phyloP scores from a whole-genome alignment of 2,329 filamentous ascomycete species.

The Colletotrichum karsti region DNA sequence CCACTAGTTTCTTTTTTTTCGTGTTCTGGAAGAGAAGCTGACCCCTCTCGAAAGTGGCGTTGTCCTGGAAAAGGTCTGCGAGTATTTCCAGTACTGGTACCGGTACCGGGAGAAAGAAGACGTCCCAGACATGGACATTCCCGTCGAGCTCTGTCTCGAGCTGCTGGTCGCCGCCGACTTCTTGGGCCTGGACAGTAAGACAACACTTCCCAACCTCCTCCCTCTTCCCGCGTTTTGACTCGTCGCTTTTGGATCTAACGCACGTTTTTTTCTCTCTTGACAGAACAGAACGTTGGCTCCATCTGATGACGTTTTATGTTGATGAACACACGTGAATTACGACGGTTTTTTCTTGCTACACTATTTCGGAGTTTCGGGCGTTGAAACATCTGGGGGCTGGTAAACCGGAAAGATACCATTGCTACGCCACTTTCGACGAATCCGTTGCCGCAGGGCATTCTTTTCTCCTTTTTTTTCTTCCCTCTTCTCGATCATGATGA shows the following conservation, averaged over 20 bases:
- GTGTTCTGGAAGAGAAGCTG: conserved; percentile 23
- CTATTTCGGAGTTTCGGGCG: conserved; percentile 25
- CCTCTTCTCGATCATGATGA: neutral
- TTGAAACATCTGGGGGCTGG: conserved; percentile 10
- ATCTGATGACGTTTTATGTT: conserved; percentile 17
- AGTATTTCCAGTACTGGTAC: conserved; percentile 87
- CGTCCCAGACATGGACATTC: conserved; percentile 83
- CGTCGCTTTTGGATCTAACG: conserved; percentile 9
- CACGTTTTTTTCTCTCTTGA: too few relatives aligned
- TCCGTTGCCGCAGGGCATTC: conserved; percentile 2
- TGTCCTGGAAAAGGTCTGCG: conserved; percentile 81
- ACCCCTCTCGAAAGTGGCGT: conserved; percentile 61
- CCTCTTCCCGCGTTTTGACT: neutral
- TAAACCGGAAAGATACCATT: conserved; percentile 16
- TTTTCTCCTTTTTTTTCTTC: neutral
- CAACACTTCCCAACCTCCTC: neutral
- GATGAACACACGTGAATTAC: conserved; percentile 29
- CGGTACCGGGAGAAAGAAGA: conserved; percentile 75
- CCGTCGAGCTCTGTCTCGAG: conserved; percentile 80
- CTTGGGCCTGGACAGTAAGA: conserved; percentile 72
- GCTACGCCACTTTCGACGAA: conserved; percentile 22
- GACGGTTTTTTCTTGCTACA: too few relatives aligned
- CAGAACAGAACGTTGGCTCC: conserved; percentile 29
- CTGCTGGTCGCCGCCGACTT: conserved; percentile 81
- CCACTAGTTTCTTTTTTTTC: neutral